Conservation (phyloP, 306 rosid species). For the Urtica urens region DNA sequence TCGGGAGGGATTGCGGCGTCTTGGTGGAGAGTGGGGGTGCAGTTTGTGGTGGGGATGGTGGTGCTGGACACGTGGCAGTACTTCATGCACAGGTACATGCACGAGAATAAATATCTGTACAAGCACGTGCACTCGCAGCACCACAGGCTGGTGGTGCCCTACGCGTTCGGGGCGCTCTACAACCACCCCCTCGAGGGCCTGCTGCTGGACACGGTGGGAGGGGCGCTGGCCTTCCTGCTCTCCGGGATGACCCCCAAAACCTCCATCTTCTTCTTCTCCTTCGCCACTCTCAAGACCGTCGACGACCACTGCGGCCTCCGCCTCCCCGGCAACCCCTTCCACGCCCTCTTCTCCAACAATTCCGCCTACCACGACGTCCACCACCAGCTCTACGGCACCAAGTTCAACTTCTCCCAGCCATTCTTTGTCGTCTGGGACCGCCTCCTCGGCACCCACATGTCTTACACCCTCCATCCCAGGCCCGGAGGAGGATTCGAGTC, state of each 20-base stretch:
- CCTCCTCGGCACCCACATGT: slow-evolving; percentile 82
- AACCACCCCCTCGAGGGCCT: slow-evolving; percentile 96
- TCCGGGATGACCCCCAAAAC: slow-evolving; percentile 87
- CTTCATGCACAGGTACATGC: slow-evolving; percentile 97
- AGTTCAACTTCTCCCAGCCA: slow-evolving; percentile 91
- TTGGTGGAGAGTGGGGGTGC: slow-evolving; percentile 48
- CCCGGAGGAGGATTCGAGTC: slow-evolving; percentile 75
- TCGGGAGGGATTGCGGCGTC: slow-evolving; percentile 19
- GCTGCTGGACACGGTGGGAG: slow-evolving; percentile 85
- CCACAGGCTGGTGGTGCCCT: slow-evolving; percentile 81
- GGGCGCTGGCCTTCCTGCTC: slow-evolving; percentile 75
- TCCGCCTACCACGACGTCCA: slow-evolving; percentile 91
- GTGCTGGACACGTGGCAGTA: slow-evolving; percentile 97
- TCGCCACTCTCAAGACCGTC: slow-evolving; percentile 86
- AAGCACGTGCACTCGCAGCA: slow-evolving; percentile 91
- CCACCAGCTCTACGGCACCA: slow-evolving; percentile 89
- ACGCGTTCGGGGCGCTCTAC: slow-evolving; percentile 88
- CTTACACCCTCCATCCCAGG: slow-evolving; percentile 71
- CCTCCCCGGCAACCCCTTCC: slow-evolving; percentile 89
- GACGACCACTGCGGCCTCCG: slow-evolving; percentile 92
- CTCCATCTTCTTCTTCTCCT: slow-evolving; percentile 93
- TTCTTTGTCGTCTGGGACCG: slow-evolving; percentile 88
- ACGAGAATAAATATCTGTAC: slow-evolving; percentile 84
- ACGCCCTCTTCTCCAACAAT: slow-evolving; percentile 58
- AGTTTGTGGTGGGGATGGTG: slow-evolving; percentile 71